A percentile compares a stretch with the other conserved stretches of the same genome.
These are phyloP conservation scores for Rhodosporidiobolus sp. DNA, from an alignment of 768 basidiomycete species.

Conservation along the genomic window DNA sequence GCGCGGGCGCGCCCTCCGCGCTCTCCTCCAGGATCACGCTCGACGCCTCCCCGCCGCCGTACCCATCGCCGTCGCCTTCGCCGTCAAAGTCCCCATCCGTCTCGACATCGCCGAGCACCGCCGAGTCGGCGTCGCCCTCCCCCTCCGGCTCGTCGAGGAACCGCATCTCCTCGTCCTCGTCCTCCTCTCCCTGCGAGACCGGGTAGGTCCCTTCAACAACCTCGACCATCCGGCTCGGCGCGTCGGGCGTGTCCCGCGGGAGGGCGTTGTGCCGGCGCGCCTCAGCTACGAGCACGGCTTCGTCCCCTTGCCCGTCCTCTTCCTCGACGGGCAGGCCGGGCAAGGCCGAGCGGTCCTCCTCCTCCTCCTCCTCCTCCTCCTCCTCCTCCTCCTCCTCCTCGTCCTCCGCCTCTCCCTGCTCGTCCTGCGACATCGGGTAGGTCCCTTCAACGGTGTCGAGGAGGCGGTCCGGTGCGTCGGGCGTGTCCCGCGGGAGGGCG, in stretches of 20 bases:
- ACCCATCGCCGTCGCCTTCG: too few relatives aligned
- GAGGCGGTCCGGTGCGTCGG: too few relatives aligned
- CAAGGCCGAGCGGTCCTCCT: too few relatives aligned
- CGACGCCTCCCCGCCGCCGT: not conserved
- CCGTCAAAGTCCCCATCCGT: not conserved
- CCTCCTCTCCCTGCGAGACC: not conserved
- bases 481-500: too few relatives aligned
- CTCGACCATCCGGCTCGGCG: not conserved
- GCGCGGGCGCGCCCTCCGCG: too few relatives aligned
- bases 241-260: not conserved
- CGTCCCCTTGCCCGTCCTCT: too few relatives aligned
- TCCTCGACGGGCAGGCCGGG: too few relatives aligned
- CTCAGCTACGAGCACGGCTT: not conserved
- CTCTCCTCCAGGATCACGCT: not conserved
- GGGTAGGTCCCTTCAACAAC: not conserved
- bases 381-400: not conserved
- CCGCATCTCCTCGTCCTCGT: constrained; percentile 5
- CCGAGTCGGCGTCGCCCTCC: not conserved
- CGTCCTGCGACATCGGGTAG: too few relatives aligned
- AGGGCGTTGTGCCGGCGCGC: constrained; percentile 1
- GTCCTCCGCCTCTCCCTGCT: too few relatives aligned
- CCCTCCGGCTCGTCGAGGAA: not conserved
- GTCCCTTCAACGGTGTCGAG: too few relatives aligned
- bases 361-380: not conserved
- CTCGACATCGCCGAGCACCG: not conserved